Percentiles rank a stretch among this genome's conserved stretches.
These are phyloP conservation scores for Sporothrix luriei DNA, from an alignment of 2,329 filamentous ascomycete species.

Conservation along the genomic window DNA sequence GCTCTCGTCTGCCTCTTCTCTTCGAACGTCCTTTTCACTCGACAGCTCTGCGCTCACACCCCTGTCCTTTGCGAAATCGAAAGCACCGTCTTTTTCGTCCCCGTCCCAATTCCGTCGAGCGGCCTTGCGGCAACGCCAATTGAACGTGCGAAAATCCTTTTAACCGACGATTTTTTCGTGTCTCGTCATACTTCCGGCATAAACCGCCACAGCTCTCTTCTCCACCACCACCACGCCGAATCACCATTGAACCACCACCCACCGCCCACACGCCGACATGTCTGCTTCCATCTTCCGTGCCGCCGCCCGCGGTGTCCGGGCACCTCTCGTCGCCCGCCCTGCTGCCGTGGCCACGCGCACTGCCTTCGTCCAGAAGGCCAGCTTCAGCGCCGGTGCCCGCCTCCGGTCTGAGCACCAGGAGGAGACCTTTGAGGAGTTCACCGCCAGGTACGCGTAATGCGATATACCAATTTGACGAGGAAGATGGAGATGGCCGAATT, in stretches of 20 bases:
- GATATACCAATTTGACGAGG: neutral
- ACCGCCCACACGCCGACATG: conserved; percentile 34
- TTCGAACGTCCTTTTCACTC: conserved; percentile 1
- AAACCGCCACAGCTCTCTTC: conserved; percentile 21
- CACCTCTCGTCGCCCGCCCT: conserved; percentile 52
- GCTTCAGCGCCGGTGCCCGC: conserved; percentile 65
- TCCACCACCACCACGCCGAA: conserved; percentile 13
- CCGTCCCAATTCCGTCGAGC: conserved; percentile 7
- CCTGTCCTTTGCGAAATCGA: neutral
- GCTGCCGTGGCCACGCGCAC: conserved; percentile 59
- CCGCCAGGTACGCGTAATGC: conserved; percentile 74
- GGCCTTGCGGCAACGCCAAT: conserved; percentile 29
- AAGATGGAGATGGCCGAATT: neutral
- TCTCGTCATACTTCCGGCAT: conserved; percentile 27
- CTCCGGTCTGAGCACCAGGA: conserved; percentile 71
- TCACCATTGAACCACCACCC: conserved; percentile 3
- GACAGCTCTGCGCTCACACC: conserved; percentile 14
- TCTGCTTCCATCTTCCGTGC: conserved; percentile 70
- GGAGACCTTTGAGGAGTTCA: conserved; percentile 99
- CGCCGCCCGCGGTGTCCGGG: conserved; percentile 69
- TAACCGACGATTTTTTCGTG: conserved; percentile 31
- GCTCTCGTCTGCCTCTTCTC: neutral
- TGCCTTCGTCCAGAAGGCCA: conserved; percentile 54
- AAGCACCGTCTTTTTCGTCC: neutral
- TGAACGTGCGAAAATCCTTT: conserved; percentile 21